A percentile compares a stretch with the other conserved stretches of the same genome.
Evolutionary conservation across 1,284 basidiomycete genomes (phyloP).

Genomic region (Taiwanofungus camphoratus): DNA sequence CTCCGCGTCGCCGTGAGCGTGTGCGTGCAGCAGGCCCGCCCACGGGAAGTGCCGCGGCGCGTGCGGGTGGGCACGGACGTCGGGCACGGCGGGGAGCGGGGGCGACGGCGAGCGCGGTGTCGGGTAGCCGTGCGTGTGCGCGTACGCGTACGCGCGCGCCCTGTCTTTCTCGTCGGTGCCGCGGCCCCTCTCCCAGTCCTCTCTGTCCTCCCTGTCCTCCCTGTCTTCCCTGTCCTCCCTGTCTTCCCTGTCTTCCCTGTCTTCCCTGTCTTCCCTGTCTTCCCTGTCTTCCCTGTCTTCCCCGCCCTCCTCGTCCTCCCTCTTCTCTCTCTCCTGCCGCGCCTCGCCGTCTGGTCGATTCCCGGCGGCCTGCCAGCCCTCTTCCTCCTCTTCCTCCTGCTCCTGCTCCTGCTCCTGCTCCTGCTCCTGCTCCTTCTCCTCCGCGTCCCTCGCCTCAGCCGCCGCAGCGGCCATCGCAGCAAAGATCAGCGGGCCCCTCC

Average conservation of each 20-base stretch:
- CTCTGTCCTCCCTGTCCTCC: too few relatives aligned
- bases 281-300: neutral
- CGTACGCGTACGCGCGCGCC: slow-evolving; percentile 4
- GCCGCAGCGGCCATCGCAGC: neutral
- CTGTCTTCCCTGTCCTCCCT: too few relatives aligned
- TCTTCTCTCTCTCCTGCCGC: neutral
- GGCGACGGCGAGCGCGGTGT: slow-evolving; percentile 11
- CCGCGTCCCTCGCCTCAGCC: neutral
- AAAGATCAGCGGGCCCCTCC: slow-evolving; percentile 11
- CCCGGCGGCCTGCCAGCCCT: too few relatives aligned
- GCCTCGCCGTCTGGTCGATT: neutral
- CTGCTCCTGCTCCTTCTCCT: neutral
- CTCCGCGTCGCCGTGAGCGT: too few relatives aligned
- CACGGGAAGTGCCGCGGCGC: too few relatives aligned
- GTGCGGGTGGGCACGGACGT: too few relatives aligned
- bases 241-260: neutral
- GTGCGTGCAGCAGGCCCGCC: too few relatives aligned
- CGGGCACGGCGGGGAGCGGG: neutral
- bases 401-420: neutral
- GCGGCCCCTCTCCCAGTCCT: neutral
- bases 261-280: neutral
- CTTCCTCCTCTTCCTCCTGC: too few relatives aligned
- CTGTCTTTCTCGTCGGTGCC: neutral
- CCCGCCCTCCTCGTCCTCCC: slow-evolving; percentile 3
- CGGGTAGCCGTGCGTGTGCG: slow-evolving; percentile 9